phyloP scores from a whole-genome alignment of 768 basidiomycete species.

The Fomitopsis pulvina region DNA sequence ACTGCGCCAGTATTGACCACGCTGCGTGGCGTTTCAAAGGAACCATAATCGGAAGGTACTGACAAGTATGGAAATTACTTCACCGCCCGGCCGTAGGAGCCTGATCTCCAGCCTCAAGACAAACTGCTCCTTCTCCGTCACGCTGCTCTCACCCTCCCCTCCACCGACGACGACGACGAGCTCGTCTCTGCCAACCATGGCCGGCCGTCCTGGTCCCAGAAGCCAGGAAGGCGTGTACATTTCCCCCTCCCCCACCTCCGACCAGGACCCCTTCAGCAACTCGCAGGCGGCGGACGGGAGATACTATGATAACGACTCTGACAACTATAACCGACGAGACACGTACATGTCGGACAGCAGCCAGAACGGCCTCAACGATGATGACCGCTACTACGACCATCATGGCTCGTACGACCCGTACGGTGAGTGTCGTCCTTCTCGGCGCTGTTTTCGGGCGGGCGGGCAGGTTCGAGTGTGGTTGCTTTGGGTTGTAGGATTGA shows the following conservation, averaged over 20 bases:
- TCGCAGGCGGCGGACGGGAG: conserved; percentile 30
- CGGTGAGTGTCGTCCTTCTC: conserved; percentile 39
- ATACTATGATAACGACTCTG: conserved; percentile 69
- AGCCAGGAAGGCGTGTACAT: conserved; percentile 60
- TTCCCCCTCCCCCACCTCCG: conserved; percentile 53
- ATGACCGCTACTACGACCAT: conserved; percentile 58
- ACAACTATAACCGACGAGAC: conserved; percentile 52
- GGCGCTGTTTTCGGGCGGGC: too few relatives aligned
- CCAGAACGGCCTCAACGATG: conserved; percentile 41
- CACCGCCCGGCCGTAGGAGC: not conserved
- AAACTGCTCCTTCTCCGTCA: conserved; percentile 2
- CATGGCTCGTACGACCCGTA: conserved; percentile 57
- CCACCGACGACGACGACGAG: conserved; percentile 12
- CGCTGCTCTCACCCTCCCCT: conserved; percentile 4
- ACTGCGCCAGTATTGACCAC: too few relatives aligned
- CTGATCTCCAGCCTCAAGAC: not conserved
- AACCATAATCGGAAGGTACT: not conserved
- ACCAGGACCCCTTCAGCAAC: conserved; percentile 61
- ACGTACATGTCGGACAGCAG: conserved; percentile 63
- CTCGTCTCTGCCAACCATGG: conserved; percentile 29
- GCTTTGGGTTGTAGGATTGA: too few relatives aligned
- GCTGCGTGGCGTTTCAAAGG: too few relatives aligned
- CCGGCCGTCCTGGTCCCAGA: conserved; percentile 46
- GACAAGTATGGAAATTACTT: not conserved
- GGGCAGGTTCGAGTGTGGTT: too few relatives aligned